These are phyloP conservation scores for Mycosarcoma maydis DNA, from an alignment of 1,284 basidiomycete genomes.

Conservation along the genomic window DNA sequence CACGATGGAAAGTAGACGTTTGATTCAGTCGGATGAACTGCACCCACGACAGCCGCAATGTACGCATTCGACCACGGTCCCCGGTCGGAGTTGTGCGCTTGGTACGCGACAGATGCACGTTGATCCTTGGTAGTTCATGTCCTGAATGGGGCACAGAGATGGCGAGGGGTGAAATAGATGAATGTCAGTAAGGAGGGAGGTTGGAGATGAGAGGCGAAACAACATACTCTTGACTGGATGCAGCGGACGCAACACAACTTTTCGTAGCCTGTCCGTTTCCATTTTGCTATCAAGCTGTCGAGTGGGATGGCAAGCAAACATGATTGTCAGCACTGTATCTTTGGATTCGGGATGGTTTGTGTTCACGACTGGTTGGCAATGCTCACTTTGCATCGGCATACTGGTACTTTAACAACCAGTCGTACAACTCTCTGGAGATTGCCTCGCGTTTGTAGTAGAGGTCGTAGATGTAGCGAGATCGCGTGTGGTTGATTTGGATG, in stretches of 20 bases:
- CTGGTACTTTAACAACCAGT: conserved; percentile 97
- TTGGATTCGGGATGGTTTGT: too few species aligned
- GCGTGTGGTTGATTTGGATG: conserved; percentile 94
- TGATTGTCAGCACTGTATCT: not conserved
- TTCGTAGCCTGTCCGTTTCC: conserved; percentile 99
- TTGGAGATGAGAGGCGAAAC: conserved; percentile 43
- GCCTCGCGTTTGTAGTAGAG: conserved; percentile 98
- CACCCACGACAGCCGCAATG: conserved; percentile 75
- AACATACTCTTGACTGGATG: conserved; percentile 86
- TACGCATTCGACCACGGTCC: conserved; percentile 94
- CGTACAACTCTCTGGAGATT: conserved; percentile 91
- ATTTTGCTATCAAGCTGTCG: conserved; percentile 91
- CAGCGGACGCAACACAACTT: conserved; percentile 97
- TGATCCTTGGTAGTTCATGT: conserved; percentile 99
- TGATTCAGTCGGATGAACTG: conserved; percentile 52
- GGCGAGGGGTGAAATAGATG: not conserved
- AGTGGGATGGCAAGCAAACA: not conserved
- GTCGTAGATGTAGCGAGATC: conserved; percentile 91
- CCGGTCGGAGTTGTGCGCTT: conserved; percentile 87
- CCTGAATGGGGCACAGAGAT: conserved; percentile 69
- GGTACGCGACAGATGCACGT: conserved; percentile 98
- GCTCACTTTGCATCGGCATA: conserved; percentile 97
- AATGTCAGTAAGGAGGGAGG: conserved; percentile 18
- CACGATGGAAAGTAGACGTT: not conserved
- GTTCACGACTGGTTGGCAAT: too few species aligned